Evolutionary conservation across 306 rosid genomes (phyloP).

Genomic region (Inga oerstediana): DNA sequence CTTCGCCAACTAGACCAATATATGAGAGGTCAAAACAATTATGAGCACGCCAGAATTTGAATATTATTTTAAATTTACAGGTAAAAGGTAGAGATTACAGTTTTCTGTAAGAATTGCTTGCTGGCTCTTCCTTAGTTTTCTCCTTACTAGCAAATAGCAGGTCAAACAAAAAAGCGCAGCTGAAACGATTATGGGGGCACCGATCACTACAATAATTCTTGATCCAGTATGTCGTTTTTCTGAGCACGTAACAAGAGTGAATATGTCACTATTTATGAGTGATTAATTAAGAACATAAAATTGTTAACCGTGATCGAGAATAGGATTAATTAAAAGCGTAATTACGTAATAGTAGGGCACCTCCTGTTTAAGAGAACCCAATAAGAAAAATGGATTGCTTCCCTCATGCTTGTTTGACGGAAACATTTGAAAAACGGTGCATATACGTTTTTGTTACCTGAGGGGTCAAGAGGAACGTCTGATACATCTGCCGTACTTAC

Average conservation of each 20-base stretch:
- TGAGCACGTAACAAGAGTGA: not conserved
- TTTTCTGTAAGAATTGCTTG: not conserved
- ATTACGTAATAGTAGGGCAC: too few relatives aligned
- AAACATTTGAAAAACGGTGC: too few relatives aligned
- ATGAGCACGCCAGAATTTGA: not conserved
- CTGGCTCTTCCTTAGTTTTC: not conserved
- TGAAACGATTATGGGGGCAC: not conserved
- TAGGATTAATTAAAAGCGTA: too few relatives aligned
- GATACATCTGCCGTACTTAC: not conserved
- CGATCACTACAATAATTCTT: not conserved
- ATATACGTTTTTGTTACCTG: not conserved
- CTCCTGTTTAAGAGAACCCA: too few relatives aligned
- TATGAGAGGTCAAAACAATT: not conserved
- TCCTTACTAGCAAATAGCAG: not conserved
- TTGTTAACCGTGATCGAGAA: too few relatives aligned
- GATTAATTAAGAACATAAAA: not conserved
- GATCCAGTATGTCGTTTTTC: not conserved
- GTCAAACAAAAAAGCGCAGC: not conserved
- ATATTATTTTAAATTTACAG: not conserved
- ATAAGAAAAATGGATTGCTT: not conserved
- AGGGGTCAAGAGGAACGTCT: not conserved
- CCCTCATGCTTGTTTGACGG: not conserved
- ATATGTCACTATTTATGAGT: not conserved
- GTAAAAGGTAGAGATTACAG: not conserved
- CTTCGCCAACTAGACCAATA: not conserved